Percentiles rank a stretch among this genome's conserved stretches.
phyloP scores from a whole-genome alignment of 1,284 basidiomycete genomes.

The Leccinum pallidistipes region DNA sequence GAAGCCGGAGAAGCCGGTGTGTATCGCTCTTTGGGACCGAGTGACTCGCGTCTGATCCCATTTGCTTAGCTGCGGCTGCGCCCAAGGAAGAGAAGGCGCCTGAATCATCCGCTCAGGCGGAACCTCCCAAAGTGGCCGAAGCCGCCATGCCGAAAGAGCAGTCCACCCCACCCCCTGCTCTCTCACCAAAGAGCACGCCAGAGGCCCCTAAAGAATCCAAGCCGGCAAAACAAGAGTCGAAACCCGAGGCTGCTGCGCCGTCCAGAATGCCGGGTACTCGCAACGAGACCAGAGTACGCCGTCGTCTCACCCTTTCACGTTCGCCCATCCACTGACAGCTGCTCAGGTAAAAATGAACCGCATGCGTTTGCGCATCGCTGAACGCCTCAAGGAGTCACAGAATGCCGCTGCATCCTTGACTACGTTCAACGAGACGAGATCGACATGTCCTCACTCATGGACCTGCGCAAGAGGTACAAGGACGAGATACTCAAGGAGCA shows the following conservation, averaged over 20 bases:
- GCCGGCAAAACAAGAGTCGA: conserved; percentile 41
- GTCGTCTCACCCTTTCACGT: background rate
- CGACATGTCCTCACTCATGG: conserved; percentile 96
- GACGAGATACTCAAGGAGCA: conserved; percentile 90
- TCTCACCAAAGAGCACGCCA: conserved; percentile 39
- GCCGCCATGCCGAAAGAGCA: conserved; percentile 52
- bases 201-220: conserved; percentile 36
- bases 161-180: conserved; percentile 46
- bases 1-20: conserved; percentile 79
- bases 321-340: background rate
- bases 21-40: conserved; percentile 24
- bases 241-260: conserved; percentile 37
- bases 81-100: conserved; percentile 38
- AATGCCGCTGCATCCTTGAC: conserved; percentile 96
- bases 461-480: conserved; percentile 61
- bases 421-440: conserved; percentile 93
- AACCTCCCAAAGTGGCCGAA: conserved; percentile 29
- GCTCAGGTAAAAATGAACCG: conserved; percentile 92
- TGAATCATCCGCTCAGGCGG: conserved; percentile 39
- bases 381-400: conserved; percentile 97
- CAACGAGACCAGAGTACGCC: conserved; percentile 81
- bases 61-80: conserved; percentile 45
- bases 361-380: conserved; percentile 96
- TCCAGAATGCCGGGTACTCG: conserved; percentile 57
- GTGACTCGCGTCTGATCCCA: conserved; percentile 41